Evolutionary conservation across 495 filamentous ascomycete species (phyloP), one percentile per base, ranked within the genome.

Genomic region (Penicillium daleae): DNA sequence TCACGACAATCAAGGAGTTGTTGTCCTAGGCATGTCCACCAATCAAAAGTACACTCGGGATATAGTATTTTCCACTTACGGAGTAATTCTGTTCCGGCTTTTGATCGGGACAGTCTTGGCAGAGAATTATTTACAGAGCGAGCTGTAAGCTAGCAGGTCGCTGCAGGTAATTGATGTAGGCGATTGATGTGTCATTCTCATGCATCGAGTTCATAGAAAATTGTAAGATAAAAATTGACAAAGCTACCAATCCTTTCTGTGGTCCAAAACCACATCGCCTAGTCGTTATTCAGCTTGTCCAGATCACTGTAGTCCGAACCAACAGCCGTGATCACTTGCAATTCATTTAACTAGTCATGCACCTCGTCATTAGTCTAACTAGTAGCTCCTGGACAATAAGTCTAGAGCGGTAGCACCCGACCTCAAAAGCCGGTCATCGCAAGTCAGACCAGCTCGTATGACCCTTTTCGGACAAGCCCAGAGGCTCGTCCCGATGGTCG

Each of bases 11-110:
- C 7, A 0, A 32, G 31, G 19, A n/a, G 6, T 5, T 7, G 6
- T 0, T 0, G 9, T 19, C 35, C 35, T 5, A 4, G 48, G 19
- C 31, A 37, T 33, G 39, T 63, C 40, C 27, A 27, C 62, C 59
- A 63, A 67, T 67, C 32, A 56, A 3, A 13, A 31, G 6, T 19
- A 17, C 24, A 26, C 8, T 6, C 9, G 39, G 71, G 71, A 56
- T 66, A 73, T 69, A 19, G 59, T 13, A 35, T 69, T 31, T 68
- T 65, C 70, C 67, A 15, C 29, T 15, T 0, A 19, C 63, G 67
- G 70, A 65, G 42, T 55, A 70, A 49, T 42, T 65, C 59, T 67
- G 26, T 59, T 48, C 74, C 75, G 62, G 10, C 24, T 4, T 7
- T 26, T 4, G 10, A 49, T 17, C 22, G n/a, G n/a, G n/a, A n/a